Percentiles rank a stretch among this genome's conserved stretches.
Conservation (phyloP, 78 protist species). For the slime mould (Dictyostelium discoideum) region dicty_2.7 NC_007088.5:7533001-7533500, state of each 20-base stretch:
- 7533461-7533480: conserved; percentile 70
- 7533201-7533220: conserved; percentile 63
- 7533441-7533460: conserved; percentile 60
- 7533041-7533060: conserved; percentile 89
- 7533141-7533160: conserved; percentile 18
- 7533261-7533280: conserved; percentile 23
- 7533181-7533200: conserved; percentile 72
- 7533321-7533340: conserved; percentile 15
- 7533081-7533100: neutral
- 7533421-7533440: conserved; percentile 41
- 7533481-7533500: conserved; percentile 66
- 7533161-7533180: conserved; percentile 53
- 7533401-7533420: conserved; percentile 9
- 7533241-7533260: conserved; percentile 56
- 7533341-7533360: conserved; percentile 41
- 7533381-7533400: neutral
- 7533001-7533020: conserved; percentile 72
- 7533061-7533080: conserved; percentile 82
- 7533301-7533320: conserved; percentile 56
- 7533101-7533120: neutral
- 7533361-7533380: conserved; percentile 16
- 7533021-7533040: conserved; percentile 88
- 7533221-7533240: neutral
- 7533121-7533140: neutral
- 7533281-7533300: conserved; percentile 8